These are phyloP conservation scores for Alternaria atra DNA, from an alignment of 2,329 filamentous ascomycete species.

Conservation along the genomic window DNA sequence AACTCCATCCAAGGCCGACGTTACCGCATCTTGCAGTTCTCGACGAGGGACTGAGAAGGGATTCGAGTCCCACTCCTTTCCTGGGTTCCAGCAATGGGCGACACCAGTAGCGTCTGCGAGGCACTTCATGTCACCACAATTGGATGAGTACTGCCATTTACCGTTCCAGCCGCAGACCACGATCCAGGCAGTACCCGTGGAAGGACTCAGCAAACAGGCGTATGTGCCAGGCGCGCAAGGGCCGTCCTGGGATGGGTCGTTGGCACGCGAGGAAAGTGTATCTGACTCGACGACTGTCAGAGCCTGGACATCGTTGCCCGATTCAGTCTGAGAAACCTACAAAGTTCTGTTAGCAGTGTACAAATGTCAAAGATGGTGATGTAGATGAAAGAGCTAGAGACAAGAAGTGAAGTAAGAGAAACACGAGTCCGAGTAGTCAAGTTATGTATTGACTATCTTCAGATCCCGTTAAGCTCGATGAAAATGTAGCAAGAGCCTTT, in stretches of 20 bases:
- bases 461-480: not conserved
- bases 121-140: conserved; percentile 4
- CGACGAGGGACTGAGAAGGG: not conserved
- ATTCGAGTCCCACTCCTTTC: not conserved
- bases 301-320: not conserved
- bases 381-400: not conserved
- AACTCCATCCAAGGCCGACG: no score
- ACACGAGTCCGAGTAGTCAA: not conserved
- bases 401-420: not conserved
- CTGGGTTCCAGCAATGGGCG: conserved; percentile 7
- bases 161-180: conserved; percentile 7
- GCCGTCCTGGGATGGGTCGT: not conserved
- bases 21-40: not conserved
- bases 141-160: not conserved
- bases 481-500: not conserved
- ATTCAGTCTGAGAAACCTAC: not conserved
- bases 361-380: not conserved
- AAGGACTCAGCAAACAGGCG: not conserved
- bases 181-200: conserved; percentile 1
- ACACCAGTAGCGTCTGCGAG: not conserved
- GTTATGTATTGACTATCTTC: not conserved
- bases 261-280: not conserved
- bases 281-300: not conserved
- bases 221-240: not conserved
- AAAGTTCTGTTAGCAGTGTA: not conserved